Evolutionary conservation across 345 rosid species (phyloP), one percentile per base, ranked within the genome.

Genomic region (Eucalyptus guilfoylei): DNA sequence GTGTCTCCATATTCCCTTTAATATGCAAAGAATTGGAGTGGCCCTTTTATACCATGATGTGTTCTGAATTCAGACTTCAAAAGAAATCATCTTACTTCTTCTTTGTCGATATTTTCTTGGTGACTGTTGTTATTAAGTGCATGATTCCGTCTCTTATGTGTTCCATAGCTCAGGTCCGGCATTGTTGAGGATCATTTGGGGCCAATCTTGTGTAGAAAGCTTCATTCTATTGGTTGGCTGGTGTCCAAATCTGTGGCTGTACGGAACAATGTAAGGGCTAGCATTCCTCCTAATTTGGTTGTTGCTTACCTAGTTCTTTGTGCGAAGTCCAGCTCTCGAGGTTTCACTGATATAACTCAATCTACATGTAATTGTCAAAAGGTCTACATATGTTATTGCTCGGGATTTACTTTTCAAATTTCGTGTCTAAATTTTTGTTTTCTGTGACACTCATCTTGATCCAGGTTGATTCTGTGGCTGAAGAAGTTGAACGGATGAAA

Each of bases 141-240:
- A 7, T 76, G 85, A 76, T 76, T 76, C 85, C 52, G 90, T 88
- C 90, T 90, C 89, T 91, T 88, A 91, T 95, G 90, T 96, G 95
- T 93, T 96, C 96, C 97, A 95, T 98, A 97, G 99, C 98, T 98
- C 99, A 98, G 99, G 94, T 98, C 93, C 87, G 98, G 99, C 95
- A 95, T 95, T 91, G 96, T 95, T 95, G 98, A 95, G 92, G 99
- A 98, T 94, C 95, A 95, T 13, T 89, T 97, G 95, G 97, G 97
- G 91, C 94, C 92, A 90, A 92, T 92, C 42, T 87, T 98, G 89
- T 93, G 97, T 92, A 93, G 91, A 94, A 97, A 97, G 93, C 91
- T 98, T 86, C 96, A 92, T 93, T 93, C 96, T 44, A 90, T 95
- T 69, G 97, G 99, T 90, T 98, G 99, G 99, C 92, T 94, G 9